Conservation (phyloP, 2,329 filamentous ascomycete species). For the Fusarium sambucinum region DNA sequence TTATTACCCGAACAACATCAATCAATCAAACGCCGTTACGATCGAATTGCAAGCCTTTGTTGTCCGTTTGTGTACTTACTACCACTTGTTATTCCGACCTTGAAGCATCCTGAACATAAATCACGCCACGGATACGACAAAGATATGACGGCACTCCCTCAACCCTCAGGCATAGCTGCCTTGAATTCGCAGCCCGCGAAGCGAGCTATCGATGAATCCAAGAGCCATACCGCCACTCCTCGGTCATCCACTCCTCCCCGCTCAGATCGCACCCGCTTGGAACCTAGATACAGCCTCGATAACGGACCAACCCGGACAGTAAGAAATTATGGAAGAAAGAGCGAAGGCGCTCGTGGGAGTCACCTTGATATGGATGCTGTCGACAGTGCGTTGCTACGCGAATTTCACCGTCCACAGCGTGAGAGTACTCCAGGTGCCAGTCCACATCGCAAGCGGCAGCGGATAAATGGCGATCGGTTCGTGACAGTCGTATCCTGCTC, state of each 20-base stretch:
- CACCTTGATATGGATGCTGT: constrained; percentile 63
- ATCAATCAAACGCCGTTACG: constrained; percentile 16
- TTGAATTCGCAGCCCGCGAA: constrained; percentile 52
- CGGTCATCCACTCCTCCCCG: constrained; percentile 60
- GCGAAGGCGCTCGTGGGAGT: constrained; percentile 53
- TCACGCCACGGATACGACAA: constrained; percentile 22
- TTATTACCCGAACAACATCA: neutral
- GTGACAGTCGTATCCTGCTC: constrained; percentile 25
- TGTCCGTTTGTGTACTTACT: constrained; percentile 12
- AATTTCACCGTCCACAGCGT: constrained; percentile 63
- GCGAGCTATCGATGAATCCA: constrained; percentile 51
- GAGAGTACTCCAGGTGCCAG: constrained; percentile 67
- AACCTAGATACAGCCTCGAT: constrained; percentile 57
- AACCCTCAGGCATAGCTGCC: constrained; percentile 46
- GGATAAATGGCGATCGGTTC: constrained; percentile 72
- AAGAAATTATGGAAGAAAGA: constrained; percentile 53
- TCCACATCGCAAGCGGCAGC: constrained; percentile 69
- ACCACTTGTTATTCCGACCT: constrained; percentile 20
- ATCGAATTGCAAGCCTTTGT: constrained; percentile 19
- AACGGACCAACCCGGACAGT: constrained; percentile 50
- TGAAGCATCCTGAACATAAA: constrained; percentile 6
- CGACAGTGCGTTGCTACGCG: constrained; percentile 64
- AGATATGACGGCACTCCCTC: constrained; percentile 54
- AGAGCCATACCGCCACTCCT: constrained; percentile 50
- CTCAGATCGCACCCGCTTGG: constrained; percentile 58